Evolutionary conservation across 179 eudicot genomes (phyloP).

Genomic region (Nepenthes alata): DNA sequence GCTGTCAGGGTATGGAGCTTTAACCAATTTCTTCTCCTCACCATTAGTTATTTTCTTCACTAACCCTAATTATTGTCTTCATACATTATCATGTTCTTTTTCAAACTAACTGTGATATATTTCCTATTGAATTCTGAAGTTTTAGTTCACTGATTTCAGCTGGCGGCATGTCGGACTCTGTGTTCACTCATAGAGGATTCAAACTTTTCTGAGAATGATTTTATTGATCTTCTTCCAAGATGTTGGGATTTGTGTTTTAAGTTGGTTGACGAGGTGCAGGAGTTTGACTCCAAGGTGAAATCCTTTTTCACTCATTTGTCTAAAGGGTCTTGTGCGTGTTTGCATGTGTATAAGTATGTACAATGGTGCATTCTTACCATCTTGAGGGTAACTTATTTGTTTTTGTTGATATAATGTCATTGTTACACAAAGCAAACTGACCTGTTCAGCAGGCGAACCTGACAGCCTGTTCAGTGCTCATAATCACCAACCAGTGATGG

Average conservation of each 20-base stretch:
- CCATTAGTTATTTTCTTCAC: background rate
- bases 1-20: conserved; percentile 66
- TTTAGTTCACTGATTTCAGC: conserved; percentile 28
- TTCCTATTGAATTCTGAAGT: background rate
- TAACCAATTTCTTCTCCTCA: background rate
- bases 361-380: too few relatives aligned
- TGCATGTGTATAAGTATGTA: background rate
- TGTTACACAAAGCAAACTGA: too few relatives aligned
- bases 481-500: too few relatives aligned
- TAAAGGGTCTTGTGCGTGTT: background rate
- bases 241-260: conserved; percentile 91
- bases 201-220: conserved; percentile 74
- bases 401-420: too few relatives aligned
- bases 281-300: conserved; percentile 95
- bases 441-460: too few relatives aligned
- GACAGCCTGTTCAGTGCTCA: too few relatives aligned
- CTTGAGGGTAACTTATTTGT: too few relatives aligned
- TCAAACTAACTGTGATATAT: too few relatives aligned
- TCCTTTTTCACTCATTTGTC: background rate
- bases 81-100: too few relatives aligned
- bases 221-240: conserved; percentile 69
- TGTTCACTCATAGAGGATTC: conserved; percentile 89
- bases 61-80: background rate
- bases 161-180: conserved; percentile 79
- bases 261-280: conserved; percentile 79